These are phyloP conservation scores for Magnolia kwangsiensis DNA, from an alignment of 164 flowering plant genomes.

Conservation along the genomic window DNA sequence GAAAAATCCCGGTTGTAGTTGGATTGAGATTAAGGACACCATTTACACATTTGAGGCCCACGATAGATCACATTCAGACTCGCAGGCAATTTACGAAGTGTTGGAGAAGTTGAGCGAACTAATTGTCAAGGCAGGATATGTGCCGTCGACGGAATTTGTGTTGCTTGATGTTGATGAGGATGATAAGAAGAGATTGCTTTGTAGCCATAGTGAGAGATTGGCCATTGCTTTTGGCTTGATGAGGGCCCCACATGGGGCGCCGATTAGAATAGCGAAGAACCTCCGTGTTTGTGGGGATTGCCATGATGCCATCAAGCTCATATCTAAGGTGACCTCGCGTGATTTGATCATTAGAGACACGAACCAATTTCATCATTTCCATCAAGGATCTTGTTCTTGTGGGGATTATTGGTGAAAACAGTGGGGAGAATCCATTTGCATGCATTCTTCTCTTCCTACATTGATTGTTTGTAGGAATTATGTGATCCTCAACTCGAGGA, in stretches of 20 bases:
- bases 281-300: constrained; percentile 12
- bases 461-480: not conserved
- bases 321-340: constrained; percentile 7
- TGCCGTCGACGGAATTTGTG: constrained; percentile 7
- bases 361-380: constrained; percentile 9
- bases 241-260: not conserved
- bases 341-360: constrained; percentile 11
- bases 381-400: constrained; percentile 7
- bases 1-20: constrained; percentile 7
- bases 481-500: no score
- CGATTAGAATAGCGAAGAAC: constrained; percentile 11
- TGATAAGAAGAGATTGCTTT: constrained; percentile 5
- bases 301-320: constrained; percentile 7
- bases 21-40: constrained; percentile 11
- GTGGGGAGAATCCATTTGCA: not conserved
- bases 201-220: constrained; percentile 12
- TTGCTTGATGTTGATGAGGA: constrained; percentile 7
- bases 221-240: constrained; percentile 11
- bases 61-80: not conserved
- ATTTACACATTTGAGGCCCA: constrained; percentile 4
- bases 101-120: not conserved
- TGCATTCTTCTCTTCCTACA: not conserved
- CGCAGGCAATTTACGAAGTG: not conserved
- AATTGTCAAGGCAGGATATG: constrained; percentile 8
- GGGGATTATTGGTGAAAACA: constrained; percentile 11